Evolutionary conservation across 108 stramenopile genomes (phyloP).

Genomic region (Fragilariopsis cylindrus): DNA sequence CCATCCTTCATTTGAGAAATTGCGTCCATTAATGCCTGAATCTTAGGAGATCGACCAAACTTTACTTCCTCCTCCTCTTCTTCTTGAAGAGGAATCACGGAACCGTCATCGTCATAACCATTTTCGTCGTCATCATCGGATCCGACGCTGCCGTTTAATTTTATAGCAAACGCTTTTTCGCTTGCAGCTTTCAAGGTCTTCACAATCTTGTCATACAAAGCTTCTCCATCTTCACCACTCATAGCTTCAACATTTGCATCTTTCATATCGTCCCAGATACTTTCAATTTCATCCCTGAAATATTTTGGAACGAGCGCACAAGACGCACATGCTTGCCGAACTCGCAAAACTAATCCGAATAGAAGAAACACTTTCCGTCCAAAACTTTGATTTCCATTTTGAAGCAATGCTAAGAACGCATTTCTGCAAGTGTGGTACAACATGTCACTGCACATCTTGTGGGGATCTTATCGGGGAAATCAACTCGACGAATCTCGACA

Average conservation of each 20-base stretch:
- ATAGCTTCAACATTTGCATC: not conserved
- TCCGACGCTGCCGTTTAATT: too few species aligned
- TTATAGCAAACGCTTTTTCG: too few species aligned
- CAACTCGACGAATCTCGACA: slow-evolving; percentile 40
- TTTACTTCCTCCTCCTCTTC: not conserved
- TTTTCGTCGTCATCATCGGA: not conserved
- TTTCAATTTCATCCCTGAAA: slow-evolving; percentile 30
- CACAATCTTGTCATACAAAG: not conserved
- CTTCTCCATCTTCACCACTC: not conserved
- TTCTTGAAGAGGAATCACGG: not conserved
- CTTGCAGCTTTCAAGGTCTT: not conserved
- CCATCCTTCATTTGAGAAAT: not conserved
- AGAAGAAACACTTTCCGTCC: slow-evolving; percentile 28
- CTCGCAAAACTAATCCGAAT: slow-evolving; percentile 57
- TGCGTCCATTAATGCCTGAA: slow-evolving; percentile 5
- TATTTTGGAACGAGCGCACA: slow-evolving; percentile 26
- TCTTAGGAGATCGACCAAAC: slow-evolving; percentile 6
- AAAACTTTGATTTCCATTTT: not conserved
- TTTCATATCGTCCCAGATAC: slow-evolving; percentile 33
- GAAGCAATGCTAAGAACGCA: slow-evolving; percentile 33
- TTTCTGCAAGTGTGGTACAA: slow-evolving; percentile 42
- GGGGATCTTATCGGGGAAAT: slow-evolving; percentile 20
- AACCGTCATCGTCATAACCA: not conserved
- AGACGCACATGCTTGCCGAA: slow-evolving; percentile 66
- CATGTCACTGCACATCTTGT: slow-evolving; percentile 57